Evolutionary conservation across 495 filamentous ascomycete species (phyloP).

Genomic region (Penicillium subrubescens): DNA sequence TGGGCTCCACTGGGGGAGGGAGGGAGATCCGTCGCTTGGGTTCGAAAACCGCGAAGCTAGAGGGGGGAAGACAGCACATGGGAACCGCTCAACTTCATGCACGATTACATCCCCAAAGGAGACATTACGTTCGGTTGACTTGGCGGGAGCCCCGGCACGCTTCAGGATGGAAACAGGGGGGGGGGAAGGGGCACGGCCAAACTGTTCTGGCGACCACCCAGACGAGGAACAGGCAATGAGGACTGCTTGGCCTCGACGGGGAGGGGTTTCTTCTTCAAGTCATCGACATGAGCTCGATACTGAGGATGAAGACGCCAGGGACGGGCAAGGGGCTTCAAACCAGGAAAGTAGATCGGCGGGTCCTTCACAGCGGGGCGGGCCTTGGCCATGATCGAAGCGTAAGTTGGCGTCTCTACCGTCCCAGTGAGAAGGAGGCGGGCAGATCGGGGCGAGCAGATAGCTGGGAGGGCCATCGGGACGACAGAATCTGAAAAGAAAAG

Average conservation of each 20-base stretch:
- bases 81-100: not conserved
- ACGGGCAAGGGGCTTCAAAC: not conserved
- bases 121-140: not conserved
- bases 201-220: not conserved
- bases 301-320: not conserved
- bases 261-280: not conserved
- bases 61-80: not conserved
- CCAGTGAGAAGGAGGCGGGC: constrained; percentile 2
- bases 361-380: not conserved
- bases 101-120: not conserved
- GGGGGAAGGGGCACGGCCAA: not conserved
- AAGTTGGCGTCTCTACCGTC: not conserved
- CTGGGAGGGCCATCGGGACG: constrained; percentile 1
- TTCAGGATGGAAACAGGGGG: not conserved
- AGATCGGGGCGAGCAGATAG: constrained; percentile 3
- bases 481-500: not conserved
- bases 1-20: not conserved
- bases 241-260: not conserved
- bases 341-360: not conserved
- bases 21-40: not conserved
- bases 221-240: not conserved
- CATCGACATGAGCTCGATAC: not conserved
- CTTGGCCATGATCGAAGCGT: not conserved
- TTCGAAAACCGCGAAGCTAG: not conserved
- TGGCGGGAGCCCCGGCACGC: not conserved